A percentile compares a stretch with the other conserved stretches of the same genome.
These are phyloP conservation scores for Trametes villosa DNA, from an alignment of 768 basidiomycete genomes.

Conservation along the genomic window DNA sequence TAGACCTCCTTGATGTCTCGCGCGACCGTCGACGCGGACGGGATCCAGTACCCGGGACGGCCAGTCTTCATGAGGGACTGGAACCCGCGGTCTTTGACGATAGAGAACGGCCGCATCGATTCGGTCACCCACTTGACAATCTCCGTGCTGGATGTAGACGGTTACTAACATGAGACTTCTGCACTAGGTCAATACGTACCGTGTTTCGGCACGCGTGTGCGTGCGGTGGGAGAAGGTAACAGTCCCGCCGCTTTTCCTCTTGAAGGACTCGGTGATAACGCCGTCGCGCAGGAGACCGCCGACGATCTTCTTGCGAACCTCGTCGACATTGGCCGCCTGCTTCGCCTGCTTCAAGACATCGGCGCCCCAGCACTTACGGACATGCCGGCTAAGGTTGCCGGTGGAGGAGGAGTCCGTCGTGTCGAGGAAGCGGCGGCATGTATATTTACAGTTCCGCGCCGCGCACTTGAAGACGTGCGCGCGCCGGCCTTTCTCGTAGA, in stretches of 20 bases:
- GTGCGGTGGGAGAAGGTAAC: conserved; percentile 37
- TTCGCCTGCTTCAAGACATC: conserved; percentile 29
- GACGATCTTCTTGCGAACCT: background rate
- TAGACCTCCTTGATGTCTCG: conserved; percentile 39
- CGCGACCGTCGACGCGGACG: conserved; percentile 37
- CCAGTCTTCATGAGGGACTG: conserved; percentile 40
- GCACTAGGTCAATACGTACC: background rate
- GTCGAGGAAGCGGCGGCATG: conserved; percentile 30
- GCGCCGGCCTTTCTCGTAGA: conserved; percentile 25
- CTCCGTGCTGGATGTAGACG: conserved; percentile 28
- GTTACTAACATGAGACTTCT: background rate
- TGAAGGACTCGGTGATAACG: conserved; percentile 34
- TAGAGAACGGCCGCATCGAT: conserved; percentile 36
- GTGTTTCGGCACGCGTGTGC: conserved; percentile 32
- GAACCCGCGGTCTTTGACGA: conserved; percentile 41
- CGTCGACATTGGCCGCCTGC: background rate
- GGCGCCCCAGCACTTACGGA: conserved; percentile 38
- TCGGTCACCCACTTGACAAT: conserved; percentile 43
- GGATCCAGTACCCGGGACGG: conserved; percentile 39
- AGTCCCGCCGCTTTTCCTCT: conserved; percentile 34
- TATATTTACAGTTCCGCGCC: conserved; percentile 26
- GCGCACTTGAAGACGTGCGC: conserved; percentile 38
- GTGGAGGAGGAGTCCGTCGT: conserved; percentile 35
- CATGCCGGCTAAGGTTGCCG: conserved; percentile 35
- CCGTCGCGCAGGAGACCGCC: background rate